Base-by-base conservation (phyloP, 1,139 yeast species). In the Kluyveromyces sp. region DNA sequence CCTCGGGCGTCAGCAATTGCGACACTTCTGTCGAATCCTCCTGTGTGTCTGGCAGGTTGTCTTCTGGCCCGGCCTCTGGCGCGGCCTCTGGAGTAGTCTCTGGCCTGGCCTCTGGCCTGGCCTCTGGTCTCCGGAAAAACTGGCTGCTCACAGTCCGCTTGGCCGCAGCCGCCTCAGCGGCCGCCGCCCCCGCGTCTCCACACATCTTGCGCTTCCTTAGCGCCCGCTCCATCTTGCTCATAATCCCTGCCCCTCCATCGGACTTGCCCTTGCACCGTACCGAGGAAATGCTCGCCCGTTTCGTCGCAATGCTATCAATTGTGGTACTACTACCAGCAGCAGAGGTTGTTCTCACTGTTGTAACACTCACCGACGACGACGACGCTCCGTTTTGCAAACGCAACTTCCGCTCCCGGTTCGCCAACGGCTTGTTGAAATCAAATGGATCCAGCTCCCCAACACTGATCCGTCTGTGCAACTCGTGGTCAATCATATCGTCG, bases 381-480 rank as follows among this genome's bases (percentile, higher is more conserved):
- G 21, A 15, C 21, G 21, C 21, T 1, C 21, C 21, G 21, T 15
- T 15, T 15, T 48, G 41, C 25, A 59, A 38, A 39, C 59, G 60
- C 26, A 63, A 39, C 35, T 49, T 53, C 10, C 50, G 57, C 41
- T 62, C 67, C 52, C 73, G 67, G 49, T 70, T 66, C 2, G 65
- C 58, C 32, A 80, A 50, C 2, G 66, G 69, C 21, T 63, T 58
- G 37, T 68, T 65, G 55, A 77, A 82, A 6, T 81, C 73, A 34
- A 75, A 71, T 0, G 97, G 96, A 59, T 83, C 78, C 5, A 85
- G 57, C 10, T 70, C 72, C 0, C 95, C 97, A 15, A 57, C 58
- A 25, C 96, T 87, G 26, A 88, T 73, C 37, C 68, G 66, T 2
- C 58, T 56, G 53, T 86, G 89, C 4, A 77, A 51, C 1, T 71